Conservation (phyloP, 2,329 filamentous ascomycete species). For the Didymellaceae sp. region DNA sequence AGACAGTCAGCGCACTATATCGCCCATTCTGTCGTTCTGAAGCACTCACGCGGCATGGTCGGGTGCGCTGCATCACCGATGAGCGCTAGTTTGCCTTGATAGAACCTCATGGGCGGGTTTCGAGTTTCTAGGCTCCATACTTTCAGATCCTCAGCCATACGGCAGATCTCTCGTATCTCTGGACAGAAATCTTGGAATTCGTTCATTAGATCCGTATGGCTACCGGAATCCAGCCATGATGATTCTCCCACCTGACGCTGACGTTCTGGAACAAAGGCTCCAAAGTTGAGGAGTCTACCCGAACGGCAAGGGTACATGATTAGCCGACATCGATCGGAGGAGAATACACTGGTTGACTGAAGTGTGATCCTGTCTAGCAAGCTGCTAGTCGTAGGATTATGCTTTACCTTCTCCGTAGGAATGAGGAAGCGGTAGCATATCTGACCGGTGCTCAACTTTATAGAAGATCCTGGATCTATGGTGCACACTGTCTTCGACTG, state of each 20-base stretch:
- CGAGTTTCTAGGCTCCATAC: neutral
- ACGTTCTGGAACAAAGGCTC: neutral
- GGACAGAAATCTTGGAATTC: neutral
- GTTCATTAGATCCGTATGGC: neutral
- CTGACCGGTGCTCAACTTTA: constrained; percentile 2
- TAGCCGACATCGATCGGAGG: neutral
- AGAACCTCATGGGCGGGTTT: neutral
- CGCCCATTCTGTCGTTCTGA: too few species aligned
- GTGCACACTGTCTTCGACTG: neutral
- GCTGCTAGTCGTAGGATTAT: neutral
- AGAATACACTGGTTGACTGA: neutral
- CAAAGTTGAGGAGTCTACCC: neutral
- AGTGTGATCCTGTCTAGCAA: neutral
- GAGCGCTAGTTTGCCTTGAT: neutral
- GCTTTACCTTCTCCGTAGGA: neutral
- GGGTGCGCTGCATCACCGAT: neutral
- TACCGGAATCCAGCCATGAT: neutral
- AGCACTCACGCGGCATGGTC: neutral
- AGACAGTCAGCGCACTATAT: too few species aligned
- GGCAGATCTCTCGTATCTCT: neutral
- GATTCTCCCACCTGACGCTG: neutral
- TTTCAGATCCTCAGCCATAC: constrained; percentile 1
- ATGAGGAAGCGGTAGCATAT: constrained; percentile 9
- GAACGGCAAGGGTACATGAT: constrained; percentile 3
- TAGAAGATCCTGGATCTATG: neutral